Percentiles rank a stretch among this genome's conserved stretches.
phyloP scores from a whole-genome alignment of 2,329 filamentous ascomycete genomes.

The Monascus ruber region DNA sequence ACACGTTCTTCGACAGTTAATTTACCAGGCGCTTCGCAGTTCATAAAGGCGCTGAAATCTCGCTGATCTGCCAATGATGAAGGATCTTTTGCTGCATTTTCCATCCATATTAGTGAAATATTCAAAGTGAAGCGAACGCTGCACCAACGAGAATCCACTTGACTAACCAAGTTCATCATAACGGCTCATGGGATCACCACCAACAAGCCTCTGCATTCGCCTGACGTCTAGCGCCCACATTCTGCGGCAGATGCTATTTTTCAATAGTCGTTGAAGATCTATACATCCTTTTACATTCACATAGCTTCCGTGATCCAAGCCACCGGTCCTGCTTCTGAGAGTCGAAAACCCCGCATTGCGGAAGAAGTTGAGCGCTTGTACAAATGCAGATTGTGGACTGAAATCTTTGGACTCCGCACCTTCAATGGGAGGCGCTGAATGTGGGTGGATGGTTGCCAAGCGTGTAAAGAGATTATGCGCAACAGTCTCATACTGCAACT shows the following conservation, averaged over 20 bases:
- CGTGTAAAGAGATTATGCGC: slow-evolving; percentile 38
- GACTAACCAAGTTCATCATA: slow-evolving; percentile 28
- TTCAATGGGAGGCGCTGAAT: slow-evolving; percentile 28
- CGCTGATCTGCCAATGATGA: slow-evolving; percentile 23
- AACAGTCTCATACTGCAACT: slow-evolving; percentile 38
- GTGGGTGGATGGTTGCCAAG: slow-evolving; percentile 36
- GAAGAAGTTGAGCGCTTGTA: slow-evolving; percentile 31
- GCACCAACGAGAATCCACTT: neutral
- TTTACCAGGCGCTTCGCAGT: slow-evolving; percentile 24
- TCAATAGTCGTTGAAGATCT: slow-evolving; percentile 27
- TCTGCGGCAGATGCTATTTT: slow-evolving; percentile 29
- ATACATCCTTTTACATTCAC: slow-evolving; percentile 33
- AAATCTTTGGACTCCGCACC: slow-evolving; percentile 30
- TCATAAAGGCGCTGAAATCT: slow-evolving; percentile 29
- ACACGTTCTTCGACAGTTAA: slow-evolving; percentile 27
- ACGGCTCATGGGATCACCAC: slow-evolving; percentile 22
- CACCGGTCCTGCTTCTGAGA: slow-evolving; percentile 23
- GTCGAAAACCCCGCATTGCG: slow-evolving; percentile 28
- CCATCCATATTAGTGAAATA: neutral
- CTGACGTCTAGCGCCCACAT: slow-evolving; percentile 33
- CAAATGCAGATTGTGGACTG: slow-evolving; percentile 29
- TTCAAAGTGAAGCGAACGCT: neutral
- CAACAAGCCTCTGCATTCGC: slow-evolving; percentile 29
- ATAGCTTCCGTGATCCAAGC: slow-evolving; percentile 32
- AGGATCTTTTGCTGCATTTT: slow-evolving; percentile 17